Evolutionary conservation across 768 basidiomycete genomes (phyloP), one percentile per base, ranked within the genome.

Genomic region (Pluteus cervinus): DNA sequence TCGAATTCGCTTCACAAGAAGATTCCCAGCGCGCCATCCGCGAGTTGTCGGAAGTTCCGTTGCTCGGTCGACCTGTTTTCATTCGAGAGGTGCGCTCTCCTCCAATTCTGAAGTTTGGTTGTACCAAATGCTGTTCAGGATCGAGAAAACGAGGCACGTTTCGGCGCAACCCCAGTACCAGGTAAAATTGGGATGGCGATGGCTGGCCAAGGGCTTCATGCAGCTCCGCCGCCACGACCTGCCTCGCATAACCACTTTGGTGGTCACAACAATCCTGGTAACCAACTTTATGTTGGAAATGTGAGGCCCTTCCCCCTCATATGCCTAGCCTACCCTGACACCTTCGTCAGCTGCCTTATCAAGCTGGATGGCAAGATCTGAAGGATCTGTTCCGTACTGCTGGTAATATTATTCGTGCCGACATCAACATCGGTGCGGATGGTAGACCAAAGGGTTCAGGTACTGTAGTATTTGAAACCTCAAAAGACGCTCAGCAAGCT

Each of bases 301-400:
- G 91, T 92, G 50, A 52, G 81, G 52, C 24, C 12, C 18, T 32
- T 35, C 17, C 12, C n/a, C 29, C 12, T 15, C 26, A 16, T 17
- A 21, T 36, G 9, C 11, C 2, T 18, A 32, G 5, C 9, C 7
- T 17, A 28, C n/a, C 16, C 18, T 28, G n/a, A 29, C 33, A 47
- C 4, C 9, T 25, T 25, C n/a, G 38, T 4, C 46, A 97, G 93
- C 64, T 98, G 20, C 93, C 92, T 2, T 90, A 88, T 55, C 90
- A 93, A 64, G 92, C 91, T n/a, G 90, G 90, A 21, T 99, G 94
- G 94, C 94, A 99, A 57, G 94, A 98, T 57, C 66, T 98, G 39
- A 98, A 98, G 55, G 94, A 98, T 59, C 68, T 98, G 20, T 97
- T 98, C 81, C 81, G 94, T 39, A 79, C 88, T 20, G 88, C 94